Evolutionary conservation across 2,329 filamentous ascomycete genomes (phyloP).

Genomic region (Diaporthe eres): DNA sequence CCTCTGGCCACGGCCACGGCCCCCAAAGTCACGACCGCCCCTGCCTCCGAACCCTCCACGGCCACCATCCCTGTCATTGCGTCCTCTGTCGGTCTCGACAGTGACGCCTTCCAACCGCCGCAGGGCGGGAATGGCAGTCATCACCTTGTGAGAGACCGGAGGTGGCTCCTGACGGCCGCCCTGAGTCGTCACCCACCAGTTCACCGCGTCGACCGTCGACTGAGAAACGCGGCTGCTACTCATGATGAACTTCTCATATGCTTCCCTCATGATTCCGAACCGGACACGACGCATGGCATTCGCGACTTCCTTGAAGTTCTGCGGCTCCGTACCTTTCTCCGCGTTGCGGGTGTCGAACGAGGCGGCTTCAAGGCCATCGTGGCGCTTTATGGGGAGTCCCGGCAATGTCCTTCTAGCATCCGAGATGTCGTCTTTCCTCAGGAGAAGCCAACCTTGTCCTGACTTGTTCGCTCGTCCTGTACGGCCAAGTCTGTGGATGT

Average conservation of each 20-base stretch:
- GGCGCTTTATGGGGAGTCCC: constrained; percentile 72
- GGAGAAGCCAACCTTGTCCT: constrained; percentile 78
- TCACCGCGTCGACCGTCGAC: constrained; percentile 63
- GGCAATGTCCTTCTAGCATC: constrained; percentile 65
- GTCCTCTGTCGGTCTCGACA: constrained; percentile 42
- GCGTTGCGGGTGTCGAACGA: constrained; percentile 66
- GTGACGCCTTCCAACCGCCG: constrained; percentile 51
- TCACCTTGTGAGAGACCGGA: constrained; percentile 47
- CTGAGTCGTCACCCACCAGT: constrained; percentile 64
- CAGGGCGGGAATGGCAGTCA: constrained; percentile 51
- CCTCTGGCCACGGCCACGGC: background rate
- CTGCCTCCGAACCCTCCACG: constrained; percentile 28
- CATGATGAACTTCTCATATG: constrained; percentile 72
- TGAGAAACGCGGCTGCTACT: constrained; percentile 56
- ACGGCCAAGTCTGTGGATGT: constrained; percentile 83
- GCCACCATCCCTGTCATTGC: constrained; percentile 9
- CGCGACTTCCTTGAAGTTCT: constrained; percentile 59
- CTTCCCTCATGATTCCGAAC: constrained; percentile 56
- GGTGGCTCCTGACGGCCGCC: constrained; percentile 69
- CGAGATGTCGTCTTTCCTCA: constrained; percentile 67
- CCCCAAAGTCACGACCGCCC: constrained; percentile 4
- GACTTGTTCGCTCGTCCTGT: constrained; percentile 82
- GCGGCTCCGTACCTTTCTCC: constrained; percentile 58
- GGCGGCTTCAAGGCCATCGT: constrained; percentile 65
- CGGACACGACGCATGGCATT: constrained; percentile 60